Base-by-base conservation (phyloP, 2,329 filamentous ascomycete genomes). In the Aureobasidium namibiae region DNA sequence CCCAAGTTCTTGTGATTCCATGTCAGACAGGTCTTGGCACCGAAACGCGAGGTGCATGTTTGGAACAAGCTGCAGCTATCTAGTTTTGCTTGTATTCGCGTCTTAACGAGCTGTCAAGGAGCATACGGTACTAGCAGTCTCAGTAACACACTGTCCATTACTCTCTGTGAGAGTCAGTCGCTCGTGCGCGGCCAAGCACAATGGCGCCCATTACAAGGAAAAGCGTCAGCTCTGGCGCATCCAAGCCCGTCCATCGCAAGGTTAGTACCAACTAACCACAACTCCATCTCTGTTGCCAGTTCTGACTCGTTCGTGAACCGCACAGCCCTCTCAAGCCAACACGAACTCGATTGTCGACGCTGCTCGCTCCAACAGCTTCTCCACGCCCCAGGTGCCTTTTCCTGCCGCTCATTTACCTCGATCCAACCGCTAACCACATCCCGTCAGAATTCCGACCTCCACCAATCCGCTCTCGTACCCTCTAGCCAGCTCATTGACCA, bases 401-500 rank as follows among this genome's bases (percentile, higher is more conserved):
- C 26, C 52, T 42, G 26, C 36, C 34, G 21, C 29, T n/a, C 18
- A 5, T 4, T 36, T 14, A n/a, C 41, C 36, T 2, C 31, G 14
- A 21, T 34, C 13, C 6, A 31, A 41, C 5, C 18, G 33, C 48
- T 52, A 42, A 60, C 36, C 14, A 24, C 10, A 18, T 4, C 24
- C 11, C 24, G 18, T 8, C 34, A 63, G 26, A 36, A 39, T 23
- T 34, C 29, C n/a, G 36, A 41, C 18, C 45, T 36, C 36, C 53
- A 59, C 18, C 34, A 23, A 10, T 26, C 21, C n/a, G 53, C 60
- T 16, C 48, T 52, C 33, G 48, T 56, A 34, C 23, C 74, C 34
- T 72, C 74, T 16, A 73, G 76, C 24, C 76, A 78, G 62, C 73
- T 79, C 21, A 74, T 75, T 57, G 75, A 82, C 65, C 77, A 79